Percentiles rank a stretch among this genome's conserved stretches.
Evolutionary conservation across 805 yeast genomes (phyloP).

Genomic region (Candida palmyrensis): DNA sequence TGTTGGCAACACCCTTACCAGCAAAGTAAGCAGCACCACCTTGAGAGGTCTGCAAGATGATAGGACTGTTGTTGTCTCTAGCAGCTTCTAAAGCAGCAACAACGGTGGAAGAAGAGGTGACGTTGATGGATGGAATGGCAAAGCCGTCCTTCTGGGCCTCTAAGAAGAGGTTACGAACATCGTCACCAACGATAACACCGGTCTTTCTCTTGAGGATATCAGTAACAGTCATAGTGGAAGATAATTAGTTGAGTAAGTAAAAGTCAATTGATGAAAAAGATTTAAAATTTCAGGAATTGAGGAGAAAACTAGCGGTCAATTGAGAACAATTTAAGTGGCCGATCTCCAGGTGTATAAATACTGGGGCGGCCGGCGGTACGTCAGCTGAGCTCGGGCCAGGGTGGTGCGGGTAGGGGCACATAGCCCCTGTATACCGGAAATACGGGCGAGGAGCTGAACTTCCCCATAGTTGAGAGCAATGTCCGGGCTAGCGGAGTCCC

Average conservation of each 20-base stretch:
- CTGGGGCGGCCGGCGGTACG: conserved; percentile 4
- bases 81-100: conserved; percentile 47
- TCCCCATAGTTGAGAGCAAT: no score
- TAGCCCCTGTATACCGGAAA: no score
- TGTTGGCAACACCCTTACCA: conserved; percentile 96
- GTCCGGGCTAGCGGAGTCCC: no score
- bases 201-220: conserved; percentile 45
- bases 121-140: conserved; percentile 98
- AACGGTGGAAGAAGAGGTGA: conserved; percentile 95
- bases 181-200: conserved; percentile 99
- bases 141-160: conserved; percentile 91
- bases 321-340: no score
- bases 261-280: background rate
- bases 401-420: conserved; percentile 8
- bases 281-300: background rate
- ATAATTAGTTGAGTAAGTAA: background rate
- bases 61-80: conserved; percentile 67
- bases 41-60: conserved; percentile 93
- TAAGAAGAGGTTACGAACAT: conserved; percentile 79
- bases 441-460: no score
- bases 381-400: conserved; percentile 5
- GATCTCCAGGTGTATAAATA: no score
- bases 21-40: conserved; percentile 99
- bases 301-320: background rate
- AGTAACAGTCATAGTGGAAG: background rate